Conservation (phyloP, 768 basidiomycete species). For the Chalciporus sphaerocephalus region DNA sequence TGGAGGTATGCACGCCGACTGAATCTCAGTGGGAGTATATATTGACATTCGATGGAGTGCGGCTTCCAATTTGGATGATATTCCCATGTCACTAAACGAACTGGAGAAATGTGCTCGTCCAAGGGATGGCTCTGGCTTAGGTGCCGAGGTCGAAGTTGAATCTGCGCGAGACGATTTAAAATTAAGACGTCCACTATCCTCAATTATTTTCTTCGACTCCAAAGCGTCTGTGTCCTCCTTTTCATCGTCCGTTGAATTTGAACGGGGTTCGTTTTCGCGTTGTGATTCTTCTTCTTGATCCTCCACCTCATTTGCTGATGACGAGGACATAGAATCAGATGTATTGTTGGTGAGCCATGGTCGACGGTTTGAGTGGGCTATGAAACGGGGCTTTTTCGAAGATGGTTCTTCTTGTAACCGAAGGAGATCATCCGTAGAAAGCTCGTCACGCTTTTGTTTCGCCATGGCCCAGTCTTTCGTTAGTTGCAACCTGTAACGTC, state of each 20-base stretch:
- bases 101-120: slow-evolving; percentile 10
- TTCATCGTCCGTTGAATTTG: slow-evolving; percentile 2
- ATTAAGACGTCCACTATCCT: slow-evolving; percentile 18
- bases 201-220: slow-evolving; percentile 1
- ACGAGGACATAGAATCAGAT: slow-evolving; percentile 5
- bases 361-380: slow-evolving; percentile 1
- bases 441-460: slow-evolving; percentile 14
- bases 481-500: no score
- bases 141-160: slow-evolving; percentile 11
- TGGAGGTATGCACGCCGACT: slow-evolving; percentile 84
- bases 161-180: slow-evolving; percentile 22
- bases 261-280: slow-evolving; percentile 9
- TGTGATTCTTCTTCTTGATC: slow-evolving; percentile 21
- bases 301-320: slow-evolving; percentile 9
- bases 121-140: slow-evolving; percentile 6
- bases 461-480: no score
- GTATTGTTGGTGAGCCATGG: background rate
- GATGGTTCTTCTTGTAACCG: slow-evolving; percentile 41
- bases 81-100: slow-evolving; percentile 55
- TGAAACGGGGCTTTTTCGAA: slow-evolving; percentile 33
- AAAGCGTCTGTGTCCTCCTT: background rate
- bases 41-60: slow-evolving; percentile 85
- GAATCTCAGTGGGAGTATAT: slow-evolving; percentile 77
- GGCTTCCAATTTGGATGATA: slow-evolving; percentile 54
- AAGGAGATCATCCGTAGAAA: slow-evolving; percentile 47